Evolutionary conservation across 805 yeast species (phyloP).

Genomic region (Metschnikowia lachancei): DNA sequence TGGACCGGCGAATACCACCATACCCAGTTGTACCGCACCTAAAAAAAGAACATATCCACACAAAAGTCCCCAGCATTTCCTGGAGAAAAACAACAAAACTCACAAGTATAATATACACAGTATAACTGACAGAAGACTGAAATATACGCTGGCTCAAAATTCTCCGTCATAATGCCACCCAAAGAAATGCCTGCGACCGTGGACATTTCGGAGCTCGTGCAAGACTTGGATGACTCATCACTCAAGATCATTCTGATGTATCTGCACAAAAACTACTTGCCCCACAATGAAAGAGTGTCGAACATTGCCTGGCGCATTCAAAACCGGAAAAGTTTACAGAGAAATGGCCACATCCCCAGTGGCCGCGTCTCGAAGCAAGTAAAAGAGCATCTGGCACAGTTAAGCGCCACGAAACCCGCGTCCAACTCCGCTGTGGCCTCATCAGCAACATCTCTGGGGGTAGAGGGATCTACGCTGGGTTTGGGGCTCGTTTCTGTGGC

Average conservation of each 20-base stretch:
- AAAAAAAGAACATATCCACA: too few relatives aligned
- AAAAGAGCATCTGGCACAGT: not conserved
- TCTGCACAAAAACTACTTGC: conserved; percentile 39
- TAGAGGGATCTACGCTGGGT: too few relatives aligned
- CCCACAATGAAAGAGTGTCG: conserved; percentile 41
- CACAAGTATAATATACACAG: too few relatives aligned
- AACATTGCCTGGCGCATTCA: conserved; percentile 48
- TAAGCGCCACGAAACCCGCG: not conserved
- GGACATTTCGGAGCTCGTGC: conserved; percentile 23
- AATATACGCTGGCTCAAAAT: too few relatives aligned
- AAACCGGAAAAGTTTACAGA: conserved; percentile 30
- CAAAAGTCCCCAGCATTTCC: not conserved
- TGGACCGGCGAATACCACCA: too few relatives aligned
- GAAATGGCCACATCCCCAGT: not conserved
- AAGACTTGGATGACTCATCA: conserved; percentile 37
- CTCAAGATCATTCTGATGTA: conserved; percentile 41
- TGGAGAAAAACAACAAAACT: not conserved
- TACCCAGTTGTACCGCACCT: too few relatives aligned
- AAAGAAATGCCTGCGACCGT: conserved; percentile 3
- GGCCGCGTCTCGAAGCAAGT: conserved; percentile 4
- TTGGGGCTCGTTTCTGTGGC: not conserved
- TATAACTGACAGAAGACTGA: too few relatives aligned
- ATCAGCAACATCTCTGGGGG: not conserved
- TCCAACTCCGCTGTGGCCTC: not conserved
- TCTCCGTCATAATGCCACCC: conserved; percentile 3